Base-by-base conservation (phyloP, 495 filamentous ascomycete species). In the Podospora tetraspora region DNA sequence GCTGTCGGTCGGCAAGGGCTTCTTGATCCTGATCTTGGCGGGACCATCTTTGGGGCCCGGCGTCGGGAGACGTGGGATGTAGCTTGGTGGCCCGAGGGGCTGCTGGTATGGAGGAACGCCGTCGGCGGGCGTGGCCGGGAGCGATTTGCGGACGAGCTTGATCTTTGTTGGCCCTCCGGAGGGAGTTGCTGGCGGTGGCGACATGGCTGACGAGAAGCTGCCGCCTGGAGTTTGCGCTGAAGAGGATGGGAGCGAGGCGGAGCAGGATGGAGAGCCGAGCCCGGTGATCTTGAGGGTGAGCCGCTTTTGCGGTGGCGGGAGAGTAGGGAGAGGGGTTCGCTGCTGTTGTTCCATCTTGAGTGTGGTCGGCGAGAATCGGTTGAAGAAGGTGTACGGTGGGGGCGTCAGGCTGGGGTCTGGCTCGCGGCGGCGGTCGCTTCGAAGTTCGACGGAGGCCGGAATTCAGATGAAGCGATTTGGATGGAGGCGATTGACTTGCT, bases 81-180 rank as follows among this genome's bases (percentile, higher is more conserved):
- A 58, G 56, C 10, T n/a, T 27, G 56, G 57, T 16, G n/a, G 67
- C 57, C 8, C 32, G 30, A 30, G 30, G n/a, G 32, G 57, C 58
- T 6, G 37, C 21, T 22, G 66, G 8, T 37, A 67, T 6, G 27
- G 72, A 5, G 75, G 71, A 10, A 64, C 66, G 16, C 67, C 66
- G 13, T 74, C 77, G 37, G 81, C 78, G 5, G 84, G 83, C 0
- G 84, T 84, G n/a, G 77, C 69, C 3, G 83, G 82, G 61, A 77
- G 77, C 74, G 72, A 88, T 67, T 69, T 73, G 69, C 84, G 34
- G 4, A 75, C 64, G 27, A 90, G 79, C 71, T 84, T 87, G 62
- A 88, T 84, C 75, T 86, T 88, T 3, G 68, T 69, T 21, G 66
- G 71, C 5, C 77, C 79, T 29, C 71, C 72, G 23, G 79, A 80